Base-by-base conservation (phyloP, 176 grass and related monocot species). In the Alopecurus myosuroides region DNA sequence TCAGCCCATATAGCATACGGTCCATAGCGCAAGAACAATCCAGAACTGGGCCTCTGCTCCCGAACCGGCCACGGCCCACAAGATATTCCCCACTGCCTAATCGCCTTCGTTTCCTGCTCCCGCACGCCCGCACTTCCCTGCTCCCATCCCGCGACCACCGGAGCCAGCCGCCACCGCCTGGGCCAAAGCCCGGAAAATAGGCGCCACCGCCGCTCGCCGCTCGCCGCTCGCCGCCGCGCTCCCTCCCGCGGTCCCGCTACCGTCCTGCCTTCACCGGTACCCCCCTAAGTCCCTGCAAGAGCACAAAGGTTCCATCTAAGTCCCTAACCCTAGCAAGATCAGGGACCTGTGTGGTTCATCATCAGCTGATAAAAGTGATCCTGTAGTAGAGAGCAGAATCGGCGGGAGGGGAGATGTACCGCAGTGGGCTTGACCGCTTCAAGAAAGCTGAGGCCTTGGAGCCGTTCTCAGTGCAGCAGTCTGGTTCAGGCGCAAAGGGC, bases 381-480 rank as follows among this genome's bases (percentile, higher is more conserved):
- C 71, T n/a, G 51, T 10, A 42, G 41, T 35, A 45, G 44, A 30
- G 39, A 64, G 19, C 6, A 15, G 26, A 19, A n/a, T 6, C 17
- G 22, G 39, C 69, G 18, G 13, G 13, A 45, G 37, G 0, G 77
- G 77, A 84, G 88, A 98, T 98, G 97, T 92, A 98, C 78, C 90
- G 88, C 68, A 84, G 93, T 0, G 97, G 97, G 42, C 93, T 98
- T 35, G 97, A 98, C 22, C 90, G 93, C 83, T 98, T 98, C 78
- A 95, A 98, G 85, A 98, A 98, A 57, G 93, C 97, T 3, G 89
- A 94, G 78, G 82, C 91, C 19, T 76, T 92, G 77, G 97, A 98
- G 77, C 91, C 97, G 7, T 98, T 95, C 86, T 87, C 91, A 0
- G 88, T 95, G 23, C 77, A 82, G 35, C 73, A 82, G 40, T 53